Percentiles rank a stretch among this genome's conserved stretches.
phyloP scores from a whole-genome alignment of 345 rosid species.

The Stellera chamaejasme region DNA sequence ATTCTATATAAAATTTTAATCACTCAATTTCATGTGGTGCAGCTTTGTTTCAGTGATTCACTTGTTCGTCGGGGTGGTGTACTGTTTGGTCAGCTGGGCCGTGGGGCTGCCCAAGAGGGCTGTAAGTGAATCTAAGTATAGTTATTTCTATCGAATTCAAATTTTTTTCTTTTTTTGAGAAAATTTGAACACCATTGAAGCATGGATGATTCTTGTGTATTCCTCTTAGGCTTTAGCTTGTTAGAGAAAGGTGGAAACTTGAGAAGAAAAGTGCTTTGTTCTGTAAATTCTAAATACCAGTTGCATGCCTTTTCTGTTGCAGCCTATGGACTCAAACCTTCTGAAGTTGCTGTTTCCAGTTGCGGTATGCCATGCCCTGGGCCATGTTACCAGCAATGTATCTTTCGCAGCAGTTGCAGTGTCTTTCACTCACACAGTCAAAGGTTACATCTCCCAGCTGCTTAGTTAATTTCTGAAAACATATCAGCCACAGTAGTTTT shows the following conservation, averaged over 20 bases:
- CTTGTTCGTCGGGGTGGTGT: conserved; percentile 84
- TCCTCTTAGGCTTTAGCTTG: too few relatives aligned
- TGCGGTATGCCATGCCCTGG: conserved; percentile 87
- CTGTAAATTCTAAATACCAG: too few relatives aligned
- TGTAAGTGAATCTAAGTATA: conserved; percentile 34
- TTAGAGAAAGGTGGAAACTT: too few relatives aligned
- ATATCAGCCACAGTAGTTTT: background rate
- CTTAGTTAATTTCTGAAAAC: background rate
- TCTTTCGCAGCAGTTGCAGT: conserved; percentile 98
- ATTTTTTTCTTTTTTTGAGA: background rate
- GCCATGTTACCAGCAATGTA: conserved; percentile 91
- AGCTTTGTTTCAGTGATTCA: conserved; percentile 95
- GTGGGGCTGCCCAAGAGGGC: conserved; percentile 98
- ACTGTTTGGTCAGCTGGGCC: conserved; percentile 83
- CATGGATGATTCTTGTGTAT: too few relatives aligned
- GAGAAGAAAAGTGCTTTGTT: too few relatives aligned
- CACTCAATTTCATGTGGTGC: conserved; percentile 9
- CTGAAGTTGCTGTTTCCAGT: conserved; percentile 85
- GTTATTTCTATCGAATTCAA: background rate
- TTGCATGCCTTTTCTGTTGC: conserved; percentile 14
- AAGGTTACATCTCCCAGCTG: conserved; percentile 36
- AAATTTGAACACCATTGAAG: background rate
- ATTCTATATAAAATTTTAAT: background rate
- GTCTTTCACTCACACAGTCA: conserved; percentile 91
- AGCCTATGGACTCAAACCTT: conserved; percentile 78